These are phyloP conservation scores for Aspergillus brunneoviolaceus DNA, from an alignment of 2,329 filamentous ascomycete genomes.

Conservation along the genomic window DNA sequence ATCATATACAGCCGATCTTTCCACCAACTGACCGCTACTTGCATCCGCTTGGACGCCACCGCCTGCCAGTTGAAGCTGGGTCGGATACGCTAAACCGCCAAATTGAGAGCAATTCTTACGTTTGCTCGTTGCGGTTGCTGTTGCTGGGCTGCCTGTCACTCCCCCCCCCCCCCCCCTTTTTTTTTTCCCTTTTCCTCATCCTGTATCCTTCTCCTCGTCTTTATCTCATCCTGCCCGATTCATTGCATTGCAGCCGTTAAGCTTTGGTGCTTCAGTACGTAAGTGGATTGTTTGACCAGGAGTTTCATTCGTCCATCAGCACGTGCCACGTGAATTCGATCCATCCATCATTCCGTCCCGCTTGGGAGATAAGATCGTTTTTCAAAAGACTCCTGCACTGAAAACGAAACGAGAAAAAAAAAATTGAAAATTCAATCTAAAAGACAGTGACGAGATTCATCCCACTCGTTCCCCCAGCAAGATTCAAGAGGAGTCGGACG, in stretches of 20 bases:
- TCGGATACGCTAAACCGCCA: neutral
- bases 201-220: neutral
- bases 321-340: slow-evolving; percentile 17
- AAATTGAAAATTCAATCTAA: slow-evolving; percentile 10
- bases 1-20: neutral
- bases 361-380: slow-evolving; percentile 21
- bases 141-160: neutral
- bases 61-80: neutral
- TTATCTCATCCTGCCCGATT: neutral
- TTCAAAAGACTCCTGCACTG: neutral
- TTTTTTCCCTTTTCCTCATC: neutral
- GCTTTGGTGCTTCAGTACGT: slow-evolving; percentile 2
- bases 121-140: neutral
- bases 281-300: slow-evolving; percentile 1
- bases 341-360: slow-evolving; percentile 14
- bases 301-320: slow-evolving; percentile 2
- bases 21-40: neutral
- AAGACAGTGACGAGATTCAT: slow-evolving; percentile 1
- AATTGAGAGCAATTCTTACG: neutral
- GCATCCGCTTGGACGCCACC: neutral
- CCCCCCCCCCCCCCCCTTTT: too few species aligned
- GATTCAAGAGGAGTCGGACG: neutral
- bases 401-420: slow-evolving; percentile 1
- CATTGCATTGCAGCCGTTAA: neutral
- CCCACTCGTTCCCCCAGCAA: slow-evolving; percentile 4